Evolutionary conservation across 495 filamentous ascomycete genomes (phyloP).

Genomic region (Cercophora samala): DNA sequence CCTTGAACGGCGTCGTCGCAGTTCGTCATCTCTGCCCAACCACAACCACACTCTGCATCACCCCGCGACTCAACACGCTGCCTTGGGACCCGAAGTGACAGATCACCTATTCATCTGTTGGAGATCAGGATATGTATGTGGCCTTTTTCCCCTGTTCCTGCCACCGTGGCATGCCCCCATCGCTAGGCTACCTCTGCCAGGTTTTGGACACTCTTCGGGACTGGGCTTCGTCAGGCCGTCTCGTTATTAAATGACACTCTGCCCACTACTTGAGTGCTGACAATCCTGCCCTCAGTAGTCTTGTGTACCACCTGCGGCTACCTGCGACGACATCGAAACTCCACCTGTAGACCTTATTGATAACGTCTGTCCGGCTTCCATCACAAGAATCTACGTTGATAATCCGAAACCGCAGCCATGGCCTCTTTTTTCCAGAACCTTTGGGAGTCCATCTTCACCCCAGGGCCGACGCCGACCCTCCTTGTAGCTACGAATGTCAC

Average conservation of each 20-base stretch:
- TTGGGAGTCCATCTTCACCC: constrained; percentile 87
- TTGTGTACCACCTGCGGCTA: background rate
- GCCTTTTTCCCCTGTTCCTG: background rate
- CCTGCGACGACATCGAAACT: background rate
- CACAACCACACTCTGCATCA: constrained; percentile 10
- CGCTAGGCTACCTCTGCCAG: constrained; percentile 2
- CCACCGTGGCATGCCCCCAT: constrained; percentile 16
- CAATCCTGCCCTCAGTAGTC: background rate
- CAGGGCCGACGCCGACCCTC: constrained; percentile 82
- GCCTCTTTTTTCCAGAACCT: constrained; percentile 75
- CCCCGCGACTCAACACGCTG: constrained; percentile 13
- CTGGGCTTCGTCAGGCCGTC: background rate
- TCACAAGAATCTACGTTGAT: too few species aligned
- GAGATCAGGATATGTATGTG: background rate
- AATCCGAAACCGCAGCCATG: constrained; percentile 53
- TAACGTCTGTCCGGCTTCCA: too few species aligned
- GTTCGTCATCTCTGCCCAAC: constrained; percentile 24
- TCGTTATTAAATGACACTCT: background rate
- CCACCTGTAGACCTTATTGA: background rate
- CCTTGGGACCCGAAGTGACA: constrained; percentile 16
- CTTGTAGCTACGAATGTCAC: constrained; percentile 85
- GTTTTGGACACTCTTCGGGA: constrained; percentile 5
- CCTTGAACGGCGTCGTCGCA: constrained; percentile 16
- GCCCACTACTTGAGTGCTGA: background rate
- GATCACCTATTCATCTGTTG: constrained; percentile 11